Conservation (phyloP, 305 asterid species). For the Fraxinus dipetala region DNA sequence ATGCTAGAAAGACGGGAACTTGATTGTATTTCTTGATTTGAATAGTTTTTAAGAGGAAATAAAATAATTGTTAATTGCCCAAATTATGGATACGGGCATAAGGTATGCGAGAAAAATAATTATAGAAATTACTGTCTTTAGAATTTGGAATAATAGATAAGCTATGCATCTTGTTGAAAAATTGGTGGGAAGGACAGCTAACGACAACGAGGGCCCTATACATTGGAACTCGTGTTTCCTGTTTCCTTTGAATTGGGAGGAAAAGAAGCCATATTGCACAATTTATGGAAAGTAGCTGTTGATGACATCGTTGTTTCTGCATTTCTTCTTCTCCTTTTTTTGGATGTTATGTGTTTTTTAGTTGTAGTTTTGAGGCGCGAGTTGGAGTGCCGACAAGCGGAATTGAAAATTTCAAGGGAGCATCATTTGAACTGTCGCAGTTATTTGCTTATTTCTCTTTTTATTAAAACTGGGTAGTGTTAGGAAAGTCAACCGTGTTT, state of each 20-base stretch:
- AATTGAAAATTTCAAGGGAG: not conserved
- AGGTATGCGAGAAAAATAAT: not conserved
- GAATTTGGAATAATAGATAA: not conserved
- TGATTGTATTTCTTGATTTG: not conserved
- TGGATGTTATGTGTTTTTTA: not conserved
- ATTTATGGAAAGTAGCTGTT: not conserved
- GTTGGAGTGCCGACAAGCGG: not conserved
- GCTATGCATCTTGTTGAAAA: not conserved
- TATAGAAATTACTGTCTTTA: not conserved
- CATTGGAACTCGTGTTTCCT: not conserved
- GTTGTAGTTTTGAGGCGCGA: not conserved
- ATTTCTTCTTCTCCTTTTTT: not conserved
- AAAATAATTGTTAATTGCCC: not conserved
- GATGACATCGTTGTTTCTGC: not conserved
- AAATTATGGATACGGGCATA: not conserved
- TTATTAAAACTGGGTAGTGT: not conserved
- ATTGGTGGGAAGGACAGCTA: not conserved
- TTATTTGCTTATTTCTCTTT: not conserved
- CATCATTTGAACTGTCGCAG: not conserved
- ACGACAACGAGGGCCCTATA: not conserved
- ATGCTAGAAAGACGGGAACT: not conserved
- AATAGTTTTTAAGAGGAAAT: not conserved
- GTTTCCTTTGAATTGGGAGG: not conserved
- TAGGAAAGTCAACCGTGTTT: not conserved
- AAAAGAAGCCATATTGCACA: not conserved